Base-by-base conservation (phyloP, 2,329 filamentous ascomycete species). In the Trichoderma endophyticum region DNA sequence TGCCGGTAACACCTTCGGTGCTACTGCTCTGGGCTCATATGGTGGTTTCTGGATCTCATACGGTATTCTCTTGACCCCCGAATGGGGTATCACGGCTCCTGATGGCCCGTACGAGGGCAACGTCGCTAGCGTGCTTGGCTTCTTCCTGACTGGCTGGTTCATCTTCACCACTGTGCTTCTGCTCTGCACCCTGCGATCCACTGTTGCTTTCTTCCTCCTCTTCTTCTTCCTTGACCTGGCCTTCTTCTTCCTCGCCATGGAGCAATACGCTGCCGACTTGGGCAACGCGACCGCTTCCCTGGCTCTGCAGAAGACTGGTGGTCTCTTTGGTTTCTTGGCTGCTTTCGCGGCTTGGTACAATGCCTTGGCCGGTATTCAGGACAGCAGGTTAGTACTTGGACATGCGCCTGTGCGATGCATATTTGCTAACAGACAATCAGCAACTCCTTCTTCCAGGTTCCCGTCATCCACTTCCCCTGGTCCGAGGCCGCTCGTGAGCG, bases 401-500 rank as follows among this genome's bases (percentile, higher is more conserved):
- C 30, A 36, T 34, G 14, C 26, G 4, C 24, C 14, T 48, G 57
- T 48, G 4, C 36, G 15, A 39, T 26, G 15, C 18, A 24, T 43
- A 26, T 56, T 36, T 30, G 73, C 81, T 85, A 80, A 86, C 79
- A 63, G 61, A 9, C 70, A 59, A 51, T 73, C 78, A 96, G 93
- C 86, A 91, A 91, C 83, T 91, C 88, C 32, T 97, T 97, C 90
- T 96, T 97, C 86, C 87, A 96, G 81, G 90, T 97, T 74, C 95
- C 95, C 66, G 94, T 98, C 74, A 91, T 92, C 77, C 94, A 97
- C 86, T 97, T 98, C 87, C 95, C 95, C 69, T 98, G 95, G 95
- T 95, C 93, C 48, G 91, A 92, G 77, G 92, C 92, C 83, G 92
- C 89, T 68, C 88, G 88, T 74, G 87, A 90, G 81, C 81, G 80